Evolutionary conservation across 2,329 filamentous ascomycete genomes (phyloP), one percentile per base, ranked within the genome.

Genomic region (Talaromyces sp.): DNA sequence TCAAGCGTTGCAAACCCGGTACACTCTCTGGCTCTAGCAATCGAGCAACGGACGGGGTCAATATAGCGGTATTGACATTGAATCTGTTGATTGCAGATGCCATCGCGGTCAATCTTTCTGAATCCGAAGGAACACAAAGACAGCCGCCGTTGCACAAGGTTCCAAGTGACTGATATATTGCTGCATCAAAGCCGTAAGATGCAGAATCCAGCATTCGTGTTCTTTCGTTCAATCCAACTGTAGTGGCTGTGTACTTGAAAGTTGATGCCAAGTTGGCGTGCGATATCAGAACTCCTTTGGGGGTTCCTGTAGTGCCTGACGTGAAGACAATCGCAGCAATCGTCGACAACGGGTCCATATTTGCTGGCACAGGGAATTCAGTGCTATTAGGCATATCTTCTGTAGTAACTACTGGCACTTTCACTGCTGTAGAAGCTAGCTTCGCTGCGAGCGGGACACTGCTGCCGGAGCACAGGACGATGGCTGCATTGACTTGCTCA

Each of bases 81-180:
- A 35, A 41, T 31, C 33, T 31, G 3, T 14, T 39, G 5, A 33
- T 37, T 35, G 24, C 27, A 19, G 19, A 22, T 9, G 19, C 27
- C 31, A 31, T 39, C 5, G 64, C 60, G 13, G 48, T 60, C 62
- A 62, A n/a, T 48, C 13, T 48, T 10, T 24, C 13, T 10, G 59
- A 50, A 19, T 19, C 81, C n/a, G n/a, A 19, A 0, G 87, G 86
- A 1, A 88, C 78, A 61, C 86, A 88, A 9, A 88, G 79, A 57
- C 84, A 87, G 0, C 82, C 87, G 3, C 87, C 87, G 39, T 82
- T 73, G 3, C 84, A 77, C 13, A 88, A 75, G 0, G 85, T 82
- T 0, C 82, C 82, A 65, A 88, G 79, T 1, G 83, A 78, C 68
- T 87, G 85, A 1, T 80, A 74, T 57, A 87, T 73, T 60, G 82